phyloP scores from a whole-genome alignment of 139 green algal genomes.

The Dunaliella primolecta region DNA sequence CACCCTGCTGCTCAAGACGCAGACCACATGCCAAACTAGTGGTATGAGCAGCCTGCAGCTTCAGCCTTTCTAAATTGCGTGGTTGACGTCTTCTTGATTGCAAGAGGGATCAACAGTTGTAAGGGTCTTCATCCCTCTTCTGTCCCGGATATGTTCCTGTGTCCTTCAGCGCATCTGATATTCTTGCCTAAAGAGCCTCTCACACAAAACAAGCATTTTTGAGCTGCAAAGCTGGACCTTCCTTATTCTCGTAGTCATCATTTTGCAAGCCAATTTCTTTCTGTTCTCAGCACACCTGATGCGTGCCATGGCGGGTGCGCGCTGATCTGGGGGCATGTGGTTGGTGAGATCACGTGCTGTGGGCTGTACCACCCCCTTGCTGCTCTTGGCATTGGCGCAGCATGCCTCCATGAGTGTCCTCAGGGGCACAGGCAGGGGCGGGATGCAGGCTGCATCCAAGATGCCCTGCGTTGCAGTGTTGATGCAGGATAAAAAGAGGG shows the following conservation, averaged over 20 bases:
- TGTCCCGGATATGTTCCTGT: too few species aligned
- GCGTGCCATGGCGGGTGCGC: neutral
- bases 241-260: neutral
- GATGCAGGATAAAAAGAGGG: too few species aligned
- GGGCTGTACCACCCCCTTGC: neutral
- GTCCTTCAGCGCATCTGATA: too few species aligned
- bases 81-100: too few species aligned
- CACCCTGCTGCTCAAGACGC: too few species aligned
- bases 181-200: neutral
- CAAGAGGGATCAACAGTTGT: too few species aligned
- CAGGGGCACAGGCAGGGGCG: neutral
- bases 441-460: neutral
- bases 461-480: neutral
- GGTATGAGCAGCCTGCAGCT: too few species aligned
- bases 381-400: neutral
- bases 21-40: too few species aligned
- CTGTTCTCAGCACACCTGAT: neutral
- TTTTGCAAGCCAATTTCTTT: neutral
- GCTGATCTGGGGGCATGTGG: neutral
- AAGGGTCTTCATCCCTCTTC: too few species aligned
- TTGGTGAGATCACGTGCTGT: conserved; percentile 9
- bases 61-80: too few species aligned
- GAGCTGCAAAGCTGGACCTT: too few species aligned
- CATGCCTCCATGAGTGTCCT: neutral
- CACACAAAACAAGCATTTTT: neutral